phyloP scores from a whole-genome alignment of 1,284 basidiomycete species.

The Polyporus tsugae region DNA sequence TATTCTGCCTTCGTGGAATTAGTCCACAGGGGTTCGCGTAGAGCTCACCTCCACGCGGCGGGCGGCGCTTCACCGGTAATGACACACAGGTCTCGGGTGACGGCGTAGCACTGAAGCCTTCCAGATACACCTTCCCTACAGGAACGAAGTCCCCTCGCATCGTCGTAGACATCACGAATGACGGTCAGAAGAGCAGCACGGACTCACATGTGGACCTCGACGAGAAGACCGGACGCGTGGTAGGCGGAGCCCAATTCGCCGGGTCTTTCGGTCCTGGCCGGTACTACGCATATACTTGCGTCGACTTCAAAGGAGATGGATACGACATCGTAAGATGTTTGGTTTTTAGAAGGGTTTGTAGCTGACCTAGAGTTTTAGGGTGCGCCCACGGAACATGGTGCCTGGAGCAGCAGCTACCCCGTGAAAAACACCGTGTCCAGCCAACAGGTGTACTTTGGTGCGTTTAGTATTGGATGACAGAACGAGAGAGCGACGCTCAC shows the following conservation, averaged over 20 bases:
- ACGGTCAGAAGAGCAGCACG: conserved; percentile 60
- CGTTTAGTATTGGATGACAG: neutral
- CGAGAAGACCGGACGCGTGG: conserved; percentile 54
- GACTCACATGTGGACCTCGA: conserved; percentile 55
- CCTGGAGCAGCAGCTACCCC: conserved; percentile 60
- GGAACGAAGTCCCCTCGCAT: conserved; percentile 51
- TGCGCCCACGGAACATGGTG: conserved; percentile 57
- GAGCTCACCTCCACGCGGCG: conserved; percentile 66
- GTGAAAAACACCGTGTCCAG: conserved; percentile 54
- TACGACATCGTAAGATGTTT: conserved; percentile 45
- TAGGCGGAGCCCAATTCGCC: conserved; percentile 50
- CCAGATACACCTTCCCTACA: conserved; percentile 43
- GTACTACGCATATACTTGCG: conserved; percentile 66
- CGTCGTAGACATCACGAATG: conserved; percentile 65
- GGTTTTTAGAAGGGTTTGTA: no score
- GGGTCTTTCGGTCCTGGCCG: conserved; percentile 63
- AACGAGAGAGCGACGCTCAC: neutral
- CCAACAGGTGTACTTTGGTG: conserved; percentile 57
- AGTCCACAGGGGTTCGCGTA: conserved; percentile 64
- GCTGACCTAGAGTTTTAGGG: conserved; percentile 18
- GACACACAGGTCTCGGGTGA: neutral
- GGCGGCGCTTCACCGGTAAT: conserved; percentile 60
- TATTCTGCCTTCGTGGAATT: neutral
- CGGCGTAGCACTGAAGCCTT: neutral
- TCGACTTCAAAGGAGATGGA: conserved; percentile 65